Evolutionary conservation across 1,284 basidiomycete species (phyloP).

Genomic region (Cystobasidium pallidum): DNA sequence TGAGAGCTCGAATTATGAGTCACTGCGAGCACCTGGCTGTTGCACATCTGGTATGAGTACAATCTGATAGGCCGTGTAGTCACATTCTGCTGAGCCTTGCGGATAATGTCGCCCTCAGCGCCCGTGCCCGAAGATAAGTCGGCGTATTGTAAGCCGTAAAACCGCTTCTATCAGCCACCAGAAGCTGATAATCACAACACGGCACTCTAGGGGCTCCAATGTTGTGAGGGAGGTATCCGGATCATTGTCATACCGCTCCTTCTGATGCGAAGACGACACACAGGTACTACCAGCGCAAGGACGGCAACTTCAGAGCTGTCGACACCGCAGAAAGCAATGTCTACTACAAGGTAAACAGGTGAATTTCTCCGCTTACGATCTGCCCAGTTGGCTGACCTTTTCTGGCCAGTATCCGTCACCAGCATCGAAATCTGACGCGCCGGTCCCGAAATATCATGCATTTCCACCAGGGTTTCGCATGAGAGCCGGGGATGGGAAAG

Average conservation of each 20-base stretch:
- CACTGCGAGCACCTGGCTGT: neutral
- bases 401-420: neutral
- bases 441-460: neutral
- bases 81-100: neutral
- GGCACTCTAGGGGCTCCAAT: neutral
- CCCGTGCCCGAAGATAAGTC: neutral
- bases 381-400: neutral
- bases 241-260: too few species aligned
- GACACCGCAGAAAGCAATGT: neutral
- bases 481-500: neutral
- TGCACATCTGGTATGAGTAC: neutral
- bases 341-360: neutral
- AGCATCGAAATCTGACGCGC: neutral
- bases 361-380: too few species aligned
- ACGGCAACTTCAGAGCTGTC: neutral
- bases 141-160: neutral
- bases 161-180: too few species aligned
- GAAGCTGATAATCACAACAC: neutral
- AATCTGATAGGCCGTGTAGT: neutral
- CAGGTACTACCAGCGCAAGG: slow-evolving; percentile 3
- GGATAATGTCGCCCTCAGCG: neutral
- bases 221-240: neutral
- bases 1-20: neutral
- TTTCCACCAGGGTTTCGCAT: neutral
- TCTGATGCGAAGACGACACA: neutral